Evolutionary conservation across 805 yeast genomes (phyloP), one percentile per base, ranked within the genome.

Genomic region (Scheffersomyces coipomensis): DNA sequence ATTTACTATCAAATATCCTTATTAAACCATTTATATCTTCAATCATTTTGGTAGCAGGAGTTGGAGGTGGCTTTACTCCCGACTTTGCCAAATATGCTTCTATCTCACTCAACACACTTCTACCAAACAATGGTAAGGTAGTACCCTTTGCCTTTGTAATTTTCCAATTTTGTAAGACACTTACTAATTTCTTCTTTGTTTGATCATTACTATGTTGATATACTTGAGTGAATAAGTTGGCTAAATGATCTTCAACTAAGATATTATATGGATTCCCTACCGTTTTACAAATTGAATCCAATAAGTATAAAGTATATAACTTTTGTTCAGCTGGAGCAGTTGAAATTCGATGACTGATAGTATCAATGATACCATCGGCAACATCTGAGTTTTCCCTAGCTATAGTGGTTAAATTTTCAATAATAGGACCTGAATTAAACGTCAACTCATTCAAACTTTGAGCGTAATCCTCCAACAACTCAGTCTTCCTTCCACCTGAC

Each of bases 271-370:
- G 97, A 44, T 82, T 76, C 7, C 97, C 97, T 23, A 88, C 83
- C 53, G 83, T 87, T 61, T 93, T 93, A 64, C 91, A 85, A 34
- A 93, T 85, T 13, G 97, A 89, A 60, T 93, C 98, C 40, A 93
- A 64, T 33, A 91, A 72, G 56, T 91, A 93, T 44, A 93, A 72
- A 3, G 93, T 81, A 51, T 78, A 93, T 34, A 93, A 72, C 62
- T 93, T 93, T 48, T 87, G 90, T 10, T 78, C 75, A 1, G 97
- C 97, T 2, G 86, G 76, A 53, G 93, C 76, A 58, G 78, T 83
- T 47, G 76, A 73, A 35, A 91, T 81, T 59, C 96, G 77, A 37
- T 72, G 73, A 48, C 83, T 88, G 39, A 93, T 78, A 12, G 89
- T 87, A 38, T 78, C 77, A 13, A 86, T 78, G 31, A 93, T 86